Percentiles rank a stretch among this genome's conserved stretches.
These are phyloP conservation scores for Ceratocystis alfenasii DNA, from an alignment of 2,329 filamentous ascomycete genomes.

Conservation along the genomic window DNA sequence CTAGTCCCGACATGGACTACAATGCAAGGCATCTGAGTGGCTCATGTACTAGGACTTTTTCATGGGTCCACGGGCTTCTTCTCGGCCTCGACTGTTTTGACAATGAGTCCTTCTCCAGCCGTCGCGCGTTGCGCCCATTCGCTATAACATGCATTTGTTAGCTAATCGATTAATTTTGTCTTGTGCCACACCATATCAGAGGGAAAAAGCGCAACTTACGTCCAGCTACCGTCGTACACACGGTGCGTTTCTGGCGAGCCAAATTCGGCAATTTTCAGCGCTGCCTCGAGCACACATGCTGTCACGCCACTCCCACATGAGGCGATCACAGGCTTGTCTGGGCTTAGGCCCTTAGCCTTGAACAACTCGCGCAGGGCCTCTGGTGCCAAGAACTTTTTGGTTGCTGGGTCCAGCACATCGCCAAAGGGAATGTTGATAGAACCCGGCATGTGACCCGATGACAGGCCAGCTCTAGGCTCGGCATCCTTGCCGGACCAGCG, in stretches of 20 bases:
- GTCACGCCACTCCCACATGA: conserved; percentile 93
- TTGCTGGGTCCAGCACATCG: conserved; percentile 67
- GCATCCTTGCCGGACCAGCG: conserved; percentile 73
- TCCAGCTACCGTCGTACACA: conserved; percentile 97
- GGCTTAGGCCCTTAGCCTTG: conserved; percentile 65
- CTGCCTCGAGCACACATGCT: conserved; percentile 80
- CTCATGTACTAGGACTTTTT: neutral
- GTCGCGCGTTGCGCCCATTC: conserved; percentile 57
- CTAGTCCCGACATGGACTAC: neutral
- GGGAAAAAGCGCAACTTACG: conserved; percentile 46
- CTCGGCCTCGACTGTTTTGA: conserved; percentile 33
- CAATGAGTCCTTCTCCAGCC: conserved; percentile 50
- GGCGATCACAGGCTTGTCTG: conserved; percentile 67
- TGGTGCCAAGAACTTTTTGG: conserved; percentile 64
- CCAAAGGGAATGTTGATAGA: conserved; percentile 72
- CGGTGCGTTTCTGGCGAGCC: conserved; percentile 54
- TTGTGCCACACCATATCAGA: neutral
- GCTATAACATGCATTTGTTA: conserved; percentile 32
- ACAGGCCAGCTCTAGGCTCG: conserved; percentile 74
- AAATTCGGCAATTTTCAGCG: conserved; percentile 65
- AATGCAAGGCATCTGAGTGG: neutral
- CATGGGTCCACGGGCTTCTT: conserved; percentile 19
- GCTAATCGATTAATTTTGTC: conserved; percentile 12
- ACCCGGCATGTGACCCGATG: conserved; percentile 84
- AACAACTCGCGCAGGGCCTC: conserved; percentile 67